Base-by-base conservation (phyloP, 2,329 filamentous ascomycete genomes). In the Fusarium sp. region DNA sequence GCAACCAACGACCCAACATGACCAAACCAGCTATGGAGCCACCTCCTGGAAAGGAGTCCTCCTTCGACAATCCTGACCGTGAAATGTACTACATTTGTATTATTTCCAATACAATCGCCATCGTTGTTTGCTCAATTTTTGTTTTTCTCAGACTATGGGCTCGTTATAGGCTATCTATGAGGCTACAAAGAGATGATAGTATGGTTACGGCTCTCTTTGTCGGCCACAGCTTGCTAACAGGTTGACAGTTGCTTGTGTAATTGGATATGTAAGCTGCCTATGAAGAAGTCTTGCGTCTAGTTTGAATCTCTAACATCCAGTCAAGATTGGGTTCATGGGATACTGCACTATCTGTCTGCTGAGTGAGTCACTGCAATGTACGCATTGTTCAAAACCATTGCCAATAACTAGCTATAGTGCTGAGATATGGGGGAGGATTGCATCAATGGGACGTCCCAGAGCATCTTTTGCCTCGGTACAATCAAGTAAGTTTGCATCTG, bases 401-500 rank as follows among this genome's bases (percentile, higher is more conserved):
- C 10, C 2, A 0, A 41, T 63, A 4, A 60, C 4, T 0, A 0
- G 2, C 0, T 0, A 0, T 1, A 63, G 59, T 63, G 59, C 0
- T 59, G 1, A 63, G 55, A 6, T 63, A 63, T 6, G 59, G 59
- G 1, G 59, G 59, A 0, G 59, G 59, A 0, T 9, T 63, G 2
- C 59, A 63, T 9, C 59, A 63, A 8, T 63, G 59, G 59, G 59
- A 63, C 6, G 59, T 63, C 1, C 59, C 59, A 8, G 44, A 63
- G 0, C 21, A 60, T 2, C 37, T 63, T 2, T 21, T 63, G 4
- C 19, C 55, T 1, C 45, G 50, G 17, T 63, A 63, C n/a, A 41
- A 36, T 5, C 53, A 63, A 13, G 58, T 57, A 5, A 1, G 46
- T 13, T 19, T 4, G 3, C 14, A 9, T 7, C 13, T 9, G 4